Evolutionary conservation across 1,284 basidiomycete species (phyloP).

Genomic region (Coniophora puteana): DNA sequence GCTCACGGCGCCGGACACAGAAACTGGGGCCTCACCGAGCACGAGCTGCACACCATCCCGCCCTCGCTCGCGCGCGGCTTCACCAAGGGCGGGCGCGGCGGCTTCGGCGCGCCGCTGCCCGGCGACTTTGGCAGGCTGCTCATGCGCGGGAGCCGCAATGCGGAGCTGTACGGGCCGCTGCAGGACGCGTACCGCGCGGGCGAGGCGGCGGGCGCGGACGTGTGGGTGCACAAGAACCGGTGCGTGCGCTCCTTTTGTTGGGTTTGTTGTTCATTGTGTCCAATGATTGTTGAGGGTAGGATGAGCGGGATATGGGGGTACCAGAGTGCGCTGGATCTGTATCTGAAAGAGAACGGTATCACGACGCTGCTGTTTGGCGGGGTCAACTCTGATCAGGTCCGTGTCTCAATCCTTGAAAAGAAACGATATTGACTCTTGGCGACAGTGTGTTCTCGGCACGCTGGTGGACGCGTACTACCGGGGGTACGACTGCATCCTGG

Average conservation of each 20-base stretch:
- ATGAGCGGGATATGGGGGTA: slow-evolving; percentile 69
- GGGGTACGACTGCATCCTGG: slow-evolving; percentile 59
- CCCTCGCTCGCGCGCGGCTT: slow-evolving; percentile 53
- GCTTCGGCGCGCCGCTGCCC: slow-evolving; percentile 56
- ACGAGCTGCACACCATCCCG: slow-evolving; percentile 58
- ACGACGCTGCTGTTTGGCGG: slow-evolving; percentile 60
- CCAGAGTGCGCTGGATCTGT: slow-evolving; percentile 55
- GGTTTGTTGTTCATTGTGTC: no score
- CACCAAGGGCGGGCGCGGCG: slow-evolving; percentile 44
- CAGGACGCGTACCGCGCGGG: slow-evolving; percentile 54
- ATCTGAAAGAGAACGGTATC: slow-evolving; percentile 59
- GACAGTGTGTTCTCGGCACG: slow-evolving; percentile 63
- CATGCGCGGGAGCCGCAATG: slow-evolving; percentile 55
- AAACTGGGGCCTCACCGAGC: slow-evolving; percentile 67
- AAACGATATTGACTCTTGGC: neutral
- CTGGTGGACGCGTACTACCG: slow-evolving; percentile 59
- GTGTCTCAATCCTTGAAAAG: slow-evolving; percentile 2
- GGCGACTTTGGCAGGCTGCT: slow-evolving; percentile 54
- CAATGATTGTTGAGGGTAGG: slow-evolving; percentile 27
- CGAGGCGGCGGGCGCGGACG: slow-evolving; percentile 50
- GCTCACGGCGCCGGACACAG: slow-evolving; percentile 27
- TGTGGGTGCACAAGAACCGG: slow-evolving; percentile 75
- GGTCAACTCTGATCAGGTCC: slow-evolving; percentile 66
- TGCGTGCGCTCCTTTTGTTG: slow-evolving; percentile 20
- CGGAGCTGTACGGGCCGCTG: slow-evolving; percentile 58